phyloP scores from a whole-genome alignment of 2,329 filamentous ascomycete genomes.

The Alternaria triticimaculans region DNA sequence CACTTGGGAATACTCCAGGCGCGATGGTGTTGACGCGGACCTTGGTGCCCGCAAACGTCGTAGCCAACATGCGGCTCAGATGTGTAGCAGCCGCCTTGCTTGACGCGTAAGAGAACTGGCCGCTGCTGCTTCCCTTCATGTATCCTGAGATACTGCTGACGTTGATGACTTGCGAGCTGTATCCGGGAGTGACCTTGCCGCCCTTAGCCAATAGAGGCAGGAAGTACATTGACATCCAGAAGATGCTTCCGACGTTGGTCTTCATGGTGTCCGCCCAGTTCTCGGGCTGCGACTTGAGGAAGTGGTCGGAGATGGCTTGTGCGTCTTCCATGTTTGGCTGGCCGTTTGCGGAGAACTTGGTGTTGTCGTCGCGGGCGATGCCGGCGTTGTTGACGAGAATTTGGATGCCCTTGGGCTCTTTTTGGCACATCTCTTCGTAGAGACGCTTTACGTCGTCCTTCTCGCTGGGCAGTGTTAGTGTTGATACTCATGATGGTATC shows the following conservation, averaged over 20 bases:
- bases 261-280: slow-evolving; percentile 59
- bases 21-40: slow-evolving; percentile 49
- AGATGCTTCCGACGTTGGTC: slow-evolving; percentile 59
- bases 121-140: slow-evolving; percentile 57
- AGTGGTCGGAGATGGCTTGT: slow-evolving; percentile 58
- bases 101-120: slow-evolving; percentile 60
- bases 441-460: slow-evolving; percentile 57
- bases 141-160: slow-evolving; percentile 60
- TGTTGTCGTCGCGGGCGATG: slow-evolving; percentile 60
- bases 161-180: slow-evolving; percentile 61
- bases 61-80: slow-evolving; percentile 55
- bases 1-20: slow-evolving; percentile 53
- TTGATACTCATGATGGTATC: not conserved
- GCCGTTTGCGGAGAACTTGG: slow-evolving; percentile 57
- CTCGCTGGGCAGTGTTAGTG: slow-evolving; percentile 39
- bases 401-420: slow-evolving; percentile 61
- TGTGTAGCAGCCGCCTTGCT: slow-evolving; percentile 59
- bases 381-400: slow-evolving; percentile 63
- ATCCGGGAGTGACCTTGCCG: slow-evolving; percentile 53
- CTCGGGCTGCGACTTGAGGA: slow-evolving; percentile 56
- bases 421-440: slow-evolving; percentile 50
- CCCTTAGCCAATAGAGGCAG: slow-evolving; percentile 62
- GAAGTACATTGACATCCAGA: slow-evolving; percentile 63
- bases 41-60: slow-evolving; percentile 52
- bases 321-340: slow-evolving; percentile 57